A percentile compares a stretch with the other conserved stretches of the same genome.
phyloP scores from a whole-genome alignment of 371 early-diverging fungal genomes.

The Funneliformis caledonium region DNA sequence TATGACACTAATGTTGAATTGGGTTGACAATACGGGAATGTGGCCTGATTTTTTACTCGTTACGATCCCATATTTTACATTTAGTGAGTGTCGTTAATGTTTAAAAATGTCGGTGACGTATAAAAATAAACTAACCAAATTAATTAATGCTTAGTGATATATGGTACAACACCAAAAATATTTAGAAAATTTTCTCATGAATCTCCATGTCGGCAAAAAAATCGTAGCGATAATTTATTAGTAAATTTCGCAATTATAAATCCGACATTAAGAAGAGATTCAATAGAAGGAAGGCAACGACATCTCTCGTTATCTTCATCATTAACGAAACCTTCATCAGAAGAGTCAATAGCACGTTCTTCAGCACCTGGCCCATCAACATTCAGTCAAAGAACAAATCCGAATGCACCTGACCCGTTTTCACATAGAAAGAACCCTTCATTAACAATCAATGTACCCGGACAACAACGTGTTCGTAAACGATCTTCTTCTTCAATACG shows the following conservation, averaged over 20 bases:
- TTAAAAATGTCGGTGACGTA: neutral
- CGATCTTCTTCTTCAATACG: neutral
- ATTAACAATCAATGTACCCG: neutral
- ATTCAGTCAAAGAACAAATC: neutral
- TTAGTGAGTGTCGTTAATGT: neutral
- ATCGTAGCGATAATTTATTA: neutral
- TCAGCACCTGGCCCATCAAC: neutral
- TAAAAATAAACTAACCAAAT: neutral
- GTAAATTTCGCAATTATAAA: neutral
- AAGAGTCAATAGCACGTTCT: neutral
- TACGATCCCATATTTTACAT: constrained; percentile 1
- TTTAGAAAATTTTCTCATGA: too few relatives aligned
- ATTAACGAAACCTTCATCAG: neutral
- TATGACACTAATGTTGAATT: neutral
- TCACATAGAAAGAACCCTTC: constrained; percentile 14
- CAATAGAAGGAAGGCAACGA: neutral
- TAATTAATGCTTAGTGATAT: neutral
- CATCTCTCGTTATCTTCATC: neutral
- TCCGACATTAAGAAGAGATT: neutral
- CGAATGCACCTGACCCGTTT: constrained; percentile 11
- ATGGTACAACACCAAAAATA: neutral
- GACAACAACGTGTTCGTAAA: neutral
- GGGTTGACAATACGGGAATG: too few relatives aligned
- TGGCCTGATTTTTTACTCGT: constrained; percentile 5
- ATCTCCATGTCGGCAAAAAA: neutral